Percentiles rank a stretch among this genome's conserved stretches.
Conservation (phyloP, 1,284 basidiomycete species). For the Apiotrichum veenhuisii region DNA sequence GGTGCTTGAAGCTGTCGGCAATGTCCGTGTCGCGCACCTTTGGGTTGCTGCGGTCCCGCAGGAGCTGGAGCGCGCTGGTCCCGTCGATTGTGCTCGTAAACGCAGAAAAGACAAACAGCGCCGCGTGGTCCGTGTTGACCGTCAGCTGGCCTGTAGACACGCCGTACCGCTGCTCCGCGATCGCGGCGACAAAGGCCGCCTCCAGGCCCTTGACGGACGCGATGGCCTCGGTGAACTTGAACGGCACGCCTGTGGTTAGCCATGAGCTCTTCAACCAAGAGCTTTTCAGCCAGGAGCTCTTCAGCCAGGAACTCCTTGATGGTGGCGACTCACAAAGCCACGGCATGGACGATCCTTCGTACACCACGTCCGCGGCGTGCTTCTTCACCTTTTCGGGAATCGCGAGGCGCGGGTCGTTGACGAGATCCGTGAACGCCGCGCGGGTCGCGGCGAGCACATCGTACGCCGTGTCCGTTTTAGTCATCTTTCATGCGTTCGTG, state of each 20-base stretch:
- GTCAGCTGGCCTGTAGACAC: background rate
- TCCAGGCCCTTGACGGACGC: slow-evolving; percentile 14
- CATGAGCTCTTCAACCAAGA: no score
- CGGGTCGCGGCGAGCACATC: slow-evolving; percentile 1
- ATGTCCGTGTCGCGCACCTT: slow-evolving; percentile 2
- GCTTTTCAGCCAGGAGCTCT: no score
- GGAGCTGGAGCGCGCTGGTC: background rate
- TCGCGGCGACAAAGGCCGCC: slow-evolving; percentile 11
- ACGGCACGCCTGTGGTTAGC: slow-evolving; percentile 6
- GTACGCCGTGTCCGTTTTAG: background rate
- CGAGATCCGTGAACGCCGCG: slow-evolving; percentile 1
- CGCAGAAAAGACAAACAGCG: slow-evolving; percentile 6
- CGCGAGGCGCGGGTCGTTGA: slow-evolving; percentile 8
- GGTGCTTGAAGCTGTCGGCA: background rate
- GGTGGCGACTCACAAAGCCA: background rate
- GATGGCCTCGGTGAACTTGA: slow-evolving; percentile 14
- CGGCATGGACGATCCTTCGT: slow-evolving; percentile 4
- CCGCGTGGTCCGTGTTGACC: slow-evolving; percentile 13
- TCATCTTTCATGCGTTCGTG: no score
- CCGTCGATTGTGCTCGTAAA: slow-evolving; percentile 6
- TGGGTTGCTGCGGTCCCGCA: background rate
- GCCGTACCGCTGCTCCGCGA: slow-evolving; percentile 8
- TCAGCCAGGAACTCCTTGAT: no score
- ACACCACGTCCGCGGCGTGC: slow-evolving; percentile 1
- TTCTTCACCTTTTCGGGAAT: slow-evolving; percentile 8